Evolutionary conservation across 805 yeast species (phyloP).

Genomic region (Candida silvicultrix): DNA sequence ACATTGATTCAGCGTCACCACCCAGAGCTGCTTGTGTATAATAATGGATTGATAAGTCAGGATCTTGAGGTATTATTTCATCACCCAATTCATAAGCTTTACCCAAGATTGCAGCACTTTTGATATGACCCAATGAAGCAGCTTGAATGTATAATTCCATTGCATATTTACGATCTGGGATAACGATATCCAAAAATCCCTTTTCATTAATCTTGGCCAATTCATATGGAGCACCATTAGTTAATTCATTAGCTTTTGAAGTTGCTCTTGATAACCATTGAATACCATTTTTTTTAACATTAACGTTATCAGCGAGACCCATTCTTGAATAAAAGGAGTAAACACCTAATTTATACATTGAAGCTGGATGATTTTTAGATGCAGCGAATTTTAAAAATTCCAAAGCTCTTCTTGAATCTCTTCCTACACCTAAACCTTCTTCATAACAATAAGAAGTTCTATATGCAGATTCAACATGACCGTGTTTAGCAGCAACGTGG

Average conservation of each 20-base stretch:
- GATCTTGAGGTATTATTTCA: slow-evolving; percentile 63
- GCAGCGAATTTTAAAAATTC: slow-evolving; percentile 86
- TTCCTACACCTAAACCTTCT: slow-evolving; percentile 87
- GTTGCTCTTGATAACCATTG: slow-evolving; percentile 90
- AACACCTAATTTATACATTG: slow-evolving; percentile 88
- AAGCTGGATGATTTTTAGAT: slow-evolving; percentile 89
- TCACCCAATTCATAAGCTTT: slow-evolving; percentile 75
- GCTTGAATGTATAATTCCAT: slow-evolving; percentile 82
- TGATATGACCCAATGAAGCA: slow-evolving; percentile 80
- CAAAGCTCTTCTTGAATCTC: slow-evolving; percentile 81
- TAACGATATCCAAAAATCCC: slow-evolving; percentile 83
- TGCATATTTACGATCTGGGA: slow-evolving; percentile 79
- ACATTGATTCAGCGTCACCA: slow-evolving; percentile 86
- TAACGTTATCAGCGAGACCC: slow-evolving; percentile 68
- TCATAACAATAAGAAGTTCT: slow-evolving; percentile 88
- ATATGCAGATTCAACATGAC: slow-evolving; percentile 87
- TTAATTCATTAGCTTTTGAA: slow-evolving; percentile 74
- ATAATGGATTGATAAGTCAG: slow-evolving; percentile 82
- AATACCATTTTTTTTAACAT: slow-evolving; percentile 78
- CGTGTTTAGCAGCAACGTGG: slow-evolving; percentile 88
- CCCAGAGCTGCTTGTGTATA: slow-evolving; percentile 81
- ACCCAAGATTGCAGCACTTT: slow-evolving; percentile 76
- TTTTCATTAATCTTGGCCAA: slow-evolving; percentile 75
- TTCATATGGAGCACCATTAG: slow-evolving; percentile 93
- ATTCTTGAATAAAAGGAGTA: slow-evolving; percentile 78